These are phyloP conservation scores for Colletotrichum lentis DNA, from an alignment of 2,329 filamentous ascomycete species.

Conservation along the genomic window DNA sequence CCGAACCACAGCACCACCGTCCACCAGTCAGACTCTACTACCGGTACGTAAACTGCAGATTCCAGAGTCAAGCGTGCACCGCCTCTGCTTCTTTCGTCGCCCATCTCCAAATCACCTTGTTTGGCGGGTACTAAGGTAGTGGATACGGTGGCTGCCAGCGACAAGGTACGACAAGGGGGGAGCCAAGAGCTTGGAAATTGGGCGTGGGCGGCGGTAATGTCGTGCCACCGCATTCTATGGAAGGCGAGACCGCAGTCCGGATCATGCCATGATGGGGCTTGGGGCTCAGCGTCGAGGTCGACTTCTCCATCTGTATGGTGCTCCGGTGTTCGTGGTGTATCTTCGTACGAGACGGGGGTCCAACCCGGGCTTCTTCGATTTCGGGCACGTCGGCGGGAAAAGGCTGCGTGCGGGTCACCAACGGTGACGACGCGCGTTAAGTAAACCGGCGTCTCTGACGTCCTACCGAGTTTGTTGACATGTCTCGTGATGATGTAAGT, in stretches of 20 bases:
- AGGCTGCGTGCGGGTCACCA: neutral
- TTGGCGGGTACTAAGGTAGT: conserved; percentile 18
- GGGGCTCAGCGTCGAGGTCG: neutral
- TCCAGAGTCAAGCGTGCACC: conserved; percentile 8
- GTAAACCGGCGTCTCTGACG: neutral
- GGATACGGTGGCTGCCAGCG: conserved; percentile 4
- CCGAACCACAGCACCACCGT: conserved; percentile 7
- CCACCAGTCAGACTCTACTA: no score
- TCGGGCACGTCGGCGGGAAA: neutral
- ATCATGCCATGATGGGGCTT: conserved; percentile 17
- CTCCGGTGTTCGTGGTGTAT: neutral
- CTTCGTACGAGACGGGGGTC: neutral
- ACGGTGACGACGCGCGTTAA: no score
- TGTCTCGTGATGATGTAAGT: conserved; percentile 22
- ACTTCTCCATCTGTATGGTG: neutral
- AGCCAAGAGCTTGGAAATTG: conserved; percentile 34
- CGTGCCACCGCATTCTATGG: conserved; percentile 19
- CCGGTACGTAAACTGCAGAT: no score
- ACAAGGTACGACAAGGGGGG: conserved; percentile 16
- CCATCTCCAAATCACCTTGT: conserved; percentile 28
- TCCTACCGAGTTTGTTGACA: neutral
- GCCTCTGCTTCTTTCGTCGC: conserved; percentile 6
- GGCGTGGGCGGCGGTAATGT: conserved; percentile 14
- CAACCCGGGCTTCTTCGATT: neutral
- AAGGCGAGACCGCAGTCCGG: conserved; percentile 17